phyloP scores from a whole-genome alignment of 106 monocot genomes.

The Alisma plantagoaquatica region DNA sequence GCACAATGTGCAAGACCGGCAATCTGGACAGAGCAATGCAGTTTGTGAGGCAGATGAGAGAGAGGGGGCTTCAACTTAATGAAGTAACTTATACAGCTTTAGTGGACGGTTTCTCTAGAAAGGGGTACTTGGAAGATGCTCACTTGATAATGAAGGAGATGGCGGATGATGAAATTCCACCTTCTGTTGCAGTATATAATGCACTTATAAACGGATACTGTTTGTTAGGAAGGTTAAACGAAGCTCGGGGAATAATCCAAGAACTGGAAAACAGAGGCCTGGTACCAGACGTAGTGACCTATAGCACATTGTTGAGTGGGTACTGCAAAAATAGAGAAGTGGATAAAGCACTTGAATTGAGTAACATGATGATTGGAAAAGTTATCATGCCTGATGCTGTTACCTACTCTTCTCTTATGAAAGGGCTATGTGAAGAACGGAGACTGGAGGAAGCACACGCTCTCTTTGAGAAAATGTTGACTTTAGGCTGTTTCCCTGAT shows the following conservation, averaged over 20 bases:
- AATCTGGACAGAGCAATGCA: constrained; percentile 65
- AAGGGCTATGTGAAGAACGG: constrained; percentile 54
- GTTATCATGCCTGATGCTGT: constrained; percentile 43
- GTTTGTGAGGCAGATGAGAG: constrained; percentile 45
- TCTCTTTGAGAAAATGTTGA: constrained; percentile 55
- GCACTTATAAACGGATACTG: constrained; percentile 79
- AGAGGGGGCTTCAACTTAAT: constrained; percentile 51
- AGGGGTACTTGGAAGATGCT: constrained; percentile 74
- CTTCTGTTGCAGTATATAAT: constrained; percentile 57
- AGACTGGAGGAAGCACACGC: constrained; percentile 44
- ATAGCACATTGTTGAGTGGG: constrained; percentile 41
- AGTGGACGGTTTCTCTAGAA: constrained; percentile 66
- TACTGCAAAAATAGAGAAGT: constrained; percentile 59
- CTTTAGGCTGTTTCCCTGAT: constrained; percentile 37
- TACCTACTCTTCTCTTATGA: constrained; percentile 67
- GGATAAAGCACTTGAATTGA: constrained; percentile 50
- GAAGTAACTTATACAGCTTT: constrained; percentile 73
- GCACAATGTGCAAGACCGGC: constrained; percentile 56
- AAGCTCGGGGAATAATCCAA: constrained; percentile 28
- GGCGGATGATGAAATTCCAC: constrained; percentile 33
- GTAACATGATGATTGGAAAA: constrained; percentile 45
- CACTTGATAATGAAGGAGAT: constrained; percentile 54
- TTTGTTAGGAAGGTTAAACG: constrained; percentile 36
- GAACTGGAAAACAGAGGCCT: constrained; percentile 52
- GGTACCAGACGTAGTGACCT: constrained; percentile 57